Percentiles rank a stretch among this genome's conserved stretches.
phyloP scores from a whole-genome alignment of 768 basidiomycete genomes.

The Suillus tomentosus region DNA sequence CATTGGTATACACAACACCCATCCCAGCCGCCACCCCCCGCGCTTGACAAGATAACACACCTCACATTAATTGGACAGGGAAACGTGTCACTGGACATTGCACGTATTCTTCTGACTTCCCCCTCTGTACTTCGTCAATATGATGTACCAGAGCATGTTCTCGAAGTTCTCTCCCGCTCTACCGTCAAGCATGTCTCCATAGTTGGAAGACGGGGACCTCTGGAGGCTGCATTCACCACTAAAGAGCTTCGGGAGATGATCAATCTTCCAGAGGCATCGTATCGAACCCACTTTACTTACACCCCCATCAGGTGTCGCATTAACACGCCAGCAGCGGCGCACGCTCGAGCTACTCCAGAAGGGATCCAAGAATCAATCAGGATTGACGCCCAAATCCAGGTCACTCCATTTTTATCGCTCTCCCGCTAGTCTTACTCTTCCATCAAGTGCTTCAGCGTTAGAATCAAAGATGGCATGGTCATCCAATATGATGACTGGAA shows the following conservation, averaged over 20 bases:
- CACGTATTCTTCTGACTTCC: slow-evolving; percentile 82
- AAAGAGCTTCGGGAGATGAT: slow-evolving; percentile 93
- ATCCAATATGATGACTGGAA: slow-evolving; percentile 77
- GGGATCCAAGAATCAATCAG: slow-evolving; percentile 54
- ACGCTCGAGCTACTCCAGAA: slow-evolving; percentile 65
- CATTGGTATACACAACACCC: slow-evolving; percentile 98
- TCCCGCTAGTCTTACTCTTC: slow-evolving; percentile 51
- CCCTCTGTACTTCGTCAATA: slow-evolving; percentile 62
- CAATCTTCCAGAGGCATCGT: slow-evolving; percentile 55
- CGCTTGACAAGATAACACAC: slow-evolving; percentile 65
- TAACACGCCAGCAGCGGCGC: slow-evolving; percentile 67
- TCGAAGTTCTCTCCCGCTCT: slow-evolving; percentile 65
- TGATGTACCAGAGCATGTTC: slow-evolving; percentile 77
- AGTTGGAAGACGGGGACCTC: slow-evolving; percentile 82
- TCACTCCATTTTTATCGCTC: slow-evolving; percentile 80
- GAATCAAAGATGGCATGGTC: slow-evolving; percentile 42
- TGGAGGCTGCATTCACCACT: slow-evolving; percentile 87
- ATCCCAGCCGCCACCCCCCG: slow-evolving; percentile 57
- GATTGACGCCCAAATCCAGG: slow-evolving; percentile 67
- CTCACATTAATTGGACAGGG: slow-evolving; percentile 91
- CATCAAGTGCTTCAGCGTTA: slow-evolving; percentile 23
- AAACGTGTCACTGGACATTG: slow-evolving; percentile 92
- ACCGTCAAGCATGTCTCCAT: slow-evolving; percentile 77
- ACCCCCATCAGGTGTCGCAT: slow-evolving; percentile 33
- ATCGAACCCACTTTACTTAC: slow-evolving; percentile 49